Conservation (phyloP, 305 asterid species). For the Fraxinus ornus region DNA sequence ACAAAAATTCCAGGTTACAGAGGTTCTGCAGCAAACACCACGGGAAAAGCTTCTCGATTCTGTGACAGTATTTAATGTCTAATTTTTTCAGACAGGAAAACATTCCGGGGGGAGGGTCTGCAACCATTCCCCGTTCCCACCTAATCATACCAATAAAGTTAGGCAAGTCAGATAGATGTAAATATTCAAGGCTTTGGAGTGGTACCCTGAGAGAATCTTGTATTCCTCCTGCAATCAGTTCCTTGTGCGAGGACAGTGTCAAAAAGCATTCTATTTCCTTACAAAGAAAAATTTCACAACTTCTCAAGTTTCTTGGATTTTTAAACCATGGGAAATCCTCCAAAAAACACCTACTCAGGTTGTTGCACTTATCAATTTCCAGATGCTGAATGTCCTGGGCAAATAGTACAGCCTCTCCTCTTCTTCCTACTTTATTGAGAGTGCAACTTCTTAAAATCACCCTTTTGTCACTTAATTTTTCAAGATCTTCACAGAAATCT, state of each 20-base stretch:
- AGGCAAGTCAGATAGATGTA: neutral
- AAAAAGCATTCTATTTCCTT: neutral
- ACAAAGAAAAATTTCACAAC: neutral
- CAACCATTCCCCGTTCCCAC: neutral
- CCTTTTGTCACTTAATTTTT: neutral
- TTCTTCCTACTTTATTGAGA: neutral
- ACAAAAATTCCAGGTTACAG: neutral
- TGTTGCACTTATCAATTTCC: neutral
- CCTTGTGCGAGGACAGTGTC: neutral
- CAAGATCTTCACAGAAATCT: neutral
- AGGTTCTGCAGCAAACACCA: slow-evolving; percentile 1
- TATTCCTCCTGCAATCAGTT: neutral
- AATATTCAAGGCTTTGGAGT: neutral
- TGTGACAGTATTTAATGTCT: neutral
- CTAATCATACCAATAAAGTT: slow-evolving; percentile 4
- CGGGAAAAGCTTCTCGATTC: neutral
- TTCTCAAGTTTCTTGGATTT: neutral
- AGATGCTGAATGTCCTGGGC: slow-evolving; percentile 11
- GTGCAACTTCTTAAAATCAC: neutral
- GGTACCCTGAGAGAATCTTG: neutral
- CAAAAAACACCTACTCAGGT: neutral
- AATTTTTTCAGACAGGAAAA: neutral
- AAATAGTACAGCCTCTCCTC: neutral
- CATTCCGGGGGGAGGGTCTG: neutral
- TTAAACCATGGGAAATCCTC: neutral